Base-by-base conservation (phyloP, 352 stramenopile species). In the Plasmopara muralis region DNA sequence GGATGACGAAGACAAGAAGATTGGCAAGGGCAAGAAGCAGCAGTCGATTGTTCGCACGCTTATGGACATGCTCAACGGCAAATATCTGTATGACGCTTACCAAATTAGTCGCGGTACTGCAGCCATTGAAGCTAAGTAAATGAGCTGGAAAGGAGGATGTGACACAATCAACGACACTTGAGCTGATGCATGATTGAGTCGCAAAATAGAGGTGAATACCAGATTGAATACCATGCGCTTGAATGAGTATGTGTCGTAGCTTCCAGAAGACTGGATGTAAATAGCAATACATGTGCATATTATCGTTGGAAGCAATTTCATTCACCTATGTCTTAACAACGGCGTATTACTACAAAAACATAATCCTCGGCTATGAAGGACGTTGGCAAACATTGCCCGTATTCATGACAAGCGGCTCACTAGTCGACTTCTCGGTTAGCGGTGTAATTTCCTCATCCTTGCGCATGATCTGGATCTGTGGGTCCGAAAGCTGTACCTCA, bases 61-160 rank as follows among this genome's bases (percentile, higher is more conserved):
- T 42, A 46, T 91, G 13, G 80, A 92, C 60, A 93, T 93, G 83
- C 81, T 93, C 60, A 90, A 87, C 50, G 83, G 83, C 54, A 83
- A 86, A 47, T 93, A 93, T 60, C 61, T 93, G n/a, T 87, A 90
- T 62, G 74, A 93, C 61, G 78, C 81, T 8, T 93, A 70, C 63
- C 83, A 89, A 57, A 41, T 72, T 48, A 86, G 70, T 47, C 72
- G 77, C 31, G 43, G 59, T 15, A 50, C 45, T 1, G 30, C 49
- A 13, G 65, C 69, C 16, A 70, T 89, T 53, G 87, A 89, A 57
- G 66, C 71, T 6, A 68, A 69, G 9, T 87, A 64, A 57, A 41
- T 28, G 38, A 54, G 33, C 33, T 38, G 33, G 33, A 14, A 9
- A 38, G 9, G 9, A 38, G 33, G 4, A 38, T 38, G 33, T 14